phyloP scores from a whole-genome alignment of 78 protist genomes.

The Chrysochromulina parva region DNA sequence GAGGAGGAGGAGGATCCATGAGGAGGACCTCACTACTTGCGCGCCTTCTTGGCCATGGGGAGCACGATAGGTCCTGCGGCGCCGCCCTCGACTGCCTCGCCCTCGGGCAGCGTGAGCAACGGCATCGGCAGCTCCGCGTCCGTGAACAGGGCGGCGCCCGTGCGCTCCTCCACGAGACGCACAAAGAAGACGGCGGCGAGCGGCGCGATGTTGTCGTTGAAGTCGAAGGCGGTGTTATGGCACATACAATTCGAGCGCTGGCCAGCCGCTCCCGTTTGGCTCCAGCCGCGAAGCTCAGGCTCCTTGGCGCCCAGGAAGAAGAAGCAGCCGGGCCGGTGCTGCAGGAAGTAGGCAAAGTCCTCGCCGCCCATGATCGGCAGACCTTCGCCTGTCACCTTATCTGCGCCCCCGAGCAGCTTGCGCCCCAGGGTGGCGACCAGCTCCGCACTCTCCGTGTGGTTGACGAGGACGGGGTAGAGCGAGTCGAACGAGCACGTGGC shows the following conservation, averaged over 20 bases:
- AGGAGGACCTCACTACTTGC: no score
- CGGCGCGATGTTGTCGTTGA: conserved; percentile 26
- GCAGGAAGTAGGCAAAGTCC: conserved; percentile 28
- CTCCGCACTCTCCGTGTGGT: not conserved
- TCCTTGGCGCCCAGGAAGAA: conserved; percentile 25
- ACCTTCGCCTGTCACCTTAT: not conserved
- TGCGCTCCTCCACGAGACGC: not conserved
- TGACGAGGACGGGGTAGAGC: no score
- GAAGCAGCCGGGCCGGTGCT: conserved; percentile 14
- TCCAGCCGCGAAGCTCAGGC: not conserved
- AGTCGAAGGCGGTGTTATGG: conserved; percentile 27
- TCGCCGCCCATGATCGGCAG: conserved; percentile 31
- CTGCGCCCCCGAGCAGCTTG: not conserved
- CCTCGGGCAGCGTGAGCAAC: not conserved
- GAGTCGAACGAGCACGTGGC: not conserved
- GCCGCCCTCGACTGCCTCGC: no score
- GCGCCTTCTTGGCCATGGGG: no score
- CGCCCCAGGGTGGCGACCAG: not conserved
- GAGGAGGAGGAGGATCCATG: no score
- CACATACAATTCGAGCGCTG: not conserved
- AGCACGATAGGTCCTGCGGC: no score
- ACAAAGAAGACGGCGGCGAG: not conserved
- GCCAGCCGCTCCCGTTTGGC: not conserved
- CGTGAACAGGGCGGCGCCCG: not conserved
- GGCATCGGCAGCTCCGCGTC: not conserved